A percentile compares a stretch with the other conserved stretches of the same genome.
Evolutionary conservation across 139 green algal genomes (phyloP).

Genomic region (Chlamydomonas sphaeroides): DNA sequence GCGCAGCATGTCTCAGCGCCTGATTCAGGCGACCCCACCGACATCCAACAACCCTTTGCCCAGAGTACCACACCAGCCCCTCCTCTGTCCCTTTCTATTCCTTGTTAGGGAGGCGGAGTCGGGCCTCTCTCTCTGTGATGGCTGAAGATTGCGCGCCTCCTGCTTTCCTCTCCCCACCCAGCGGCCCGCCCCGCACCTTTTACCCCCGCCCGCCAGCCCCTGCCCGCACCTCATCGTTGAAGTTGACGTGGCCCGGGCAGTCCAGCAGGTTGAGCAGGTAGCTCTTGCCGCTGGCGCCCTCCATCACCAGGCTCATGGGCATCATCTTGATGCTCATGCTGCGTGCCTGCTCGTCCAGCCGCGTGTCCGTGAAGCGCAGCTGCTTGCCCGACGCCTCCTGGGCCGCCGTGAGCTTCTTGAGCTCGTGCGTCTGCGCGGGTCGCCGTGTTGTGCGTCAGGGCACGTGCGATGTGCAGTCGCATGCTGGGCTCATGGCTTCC

Average conservation of each 20-base stretch:
- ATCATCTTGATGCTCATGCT: constrained; percentile 95
- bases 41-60: too few species aligned
- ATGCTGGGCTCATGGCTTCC: too few species aligned
- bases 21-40: too few species aligned
- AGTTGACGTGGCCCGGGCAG: constrained; percentile 96
- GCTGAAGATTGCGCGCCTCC: too few species aligned
- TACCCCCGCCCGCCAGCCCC: constrained; percentile 62
- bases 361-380: constrained; percentile 96
- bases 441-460: too few species aligned
- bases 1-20: too few species aligned
- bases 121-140: too few species aligned
- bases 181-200: too few species aligned
- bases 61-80: too few species aligned
- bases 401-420: constrained; percentile 13
- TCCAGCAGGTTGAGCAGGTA: constrained; percentile 94
- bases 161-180: background rate
- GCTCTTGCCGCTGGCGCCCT: constrained; percentile 83
- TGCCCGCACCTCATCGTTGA: constrained; percentile 91
- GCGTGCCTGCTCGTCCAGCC: constrained; percentile 93
- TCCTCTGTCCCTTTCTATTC: too few species aligned
- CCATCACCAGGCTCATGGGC: constrained; percentile 92
- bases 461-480: too few species aligned
- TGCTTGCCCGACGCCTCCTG: constrained; percentile 48
- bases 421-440: constrained; percentile 53
- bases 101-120: too few species aligned